Evolutionary conservation across 140 eudicot species (phyloP).

Genomic region (Artemisia princeps): DNA sequence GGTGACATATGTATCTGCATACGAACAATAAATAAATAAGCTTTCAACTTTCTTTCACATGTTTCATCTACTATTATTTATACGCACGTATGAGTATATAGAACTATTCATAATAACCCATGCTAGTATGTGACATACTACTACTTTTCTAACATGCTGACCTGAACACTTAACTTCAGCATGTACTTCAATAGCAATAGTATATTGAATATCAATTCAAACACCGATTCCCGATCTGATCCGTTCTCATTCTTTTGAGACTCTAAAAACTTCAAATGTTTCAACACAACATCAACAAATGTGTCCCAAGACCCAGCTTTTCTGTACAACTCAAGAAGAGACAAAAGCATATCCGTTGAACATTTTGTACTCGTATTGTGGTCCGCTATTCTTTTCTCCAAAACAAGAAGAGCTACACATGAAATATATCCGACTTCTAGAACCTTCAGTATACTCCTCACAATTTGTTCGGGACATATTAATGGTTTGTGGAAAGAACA

Average conservation of each 20-base stretch:
- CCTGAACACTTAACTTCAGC: conserved; percentile 83
- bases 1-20: conserved; percentile 71
- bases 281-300: conserved; percentile 54
- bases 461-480: conserved; percentile 51
- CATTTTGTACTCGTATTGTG: conserved; percentile 65
- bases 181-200: conserved; percentile 68
- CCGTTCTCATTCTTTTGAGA: conserved; percentile 51
- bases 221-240: conserved; percentile 53
- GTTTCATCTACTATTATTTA: background rate
- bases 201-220: conserved; percentile 72
- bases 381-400: conserved; percentile 19
- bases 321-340: conserved; percentile 52
- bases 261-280: conserved; percentile 45
- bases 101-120: too few relatives aligned
- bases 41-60: background rate
- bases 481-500: conserved; percentile 43
- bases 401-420: too few relatives aligned
- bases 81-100: too few relatives aligned
- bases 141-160: conserved; percentile 21
- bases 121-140: too few relatives aligned
- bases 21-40: conserved; percentile 15
- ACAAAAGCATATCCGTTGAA: conserved; percentile 53
- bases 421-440: too few relatives aligned
- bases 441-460: conserved; percentile 52
- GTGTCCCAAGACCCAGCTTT: conserved; percentile 65